Conservation (phyloP, 331 rosid genomes). For the Prunus yedoensis region DNA sequence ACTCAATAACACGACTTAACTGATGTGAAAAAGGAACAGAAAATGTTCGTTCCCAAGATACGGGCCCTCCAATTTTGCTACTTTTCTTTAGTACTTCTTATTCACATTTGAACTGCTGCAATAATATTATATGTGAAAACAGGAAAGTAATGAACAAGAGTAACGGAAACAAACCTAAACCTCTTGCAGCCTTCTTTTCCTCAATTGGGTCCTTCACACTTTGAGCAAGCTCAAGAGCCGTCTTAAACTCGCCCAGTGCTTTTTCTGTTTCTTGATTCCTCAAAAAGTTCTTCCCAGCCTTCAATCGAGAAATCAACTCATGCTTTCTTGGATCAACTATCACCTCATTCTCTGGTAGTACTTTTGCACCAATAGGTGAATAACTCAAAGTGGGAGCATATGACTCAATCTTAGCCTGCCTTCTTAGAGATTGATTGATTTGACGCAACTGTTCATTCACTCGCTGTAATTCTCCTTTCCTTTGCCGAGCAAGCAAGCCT, state of each 20-base stretch:
- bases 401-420: conserved; percentile 96
- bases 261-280: conserved; percentile 81
- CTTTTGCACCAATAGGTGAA: conserved; percentile 77
- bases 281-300: conserved; percentile 77
- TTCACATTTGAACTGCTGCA: not conserved
- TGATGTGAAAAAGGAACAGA: too few relatives aligned
- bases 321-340: conserved; percentile 77
- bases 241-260: conserved; percentile 67
- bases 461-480: conserved; percentile 73
- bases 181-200: conserved; percentile 97
- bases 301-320: conserved; percentile 75
- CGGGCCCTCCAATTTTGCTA: not conserved
- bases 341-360: conserved; percentile 67
- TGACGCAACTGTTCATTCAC: conserved; percentile 90
- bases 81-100: not conserved
- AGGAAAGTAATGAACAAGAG: conserved; percentile 3
- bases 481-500: conserved; percentile 96
- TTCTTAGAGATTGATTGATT: conserved; percentile 78
- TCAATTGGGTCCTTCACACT: conserved; percentile 67
- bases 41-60: not conserved
- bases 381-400: conserved; percentile 93
- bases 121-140: not conserved
- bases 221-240: conserved; percentile 78
- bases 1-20: too few relatives aligned
- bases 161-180: conserved; percentile 61